Evolutionary conservation across 129 eudicot species (phyloP), one percentile per base, ranked within the genome.

Genomic region (Flaveria ramosissima): DNA sequence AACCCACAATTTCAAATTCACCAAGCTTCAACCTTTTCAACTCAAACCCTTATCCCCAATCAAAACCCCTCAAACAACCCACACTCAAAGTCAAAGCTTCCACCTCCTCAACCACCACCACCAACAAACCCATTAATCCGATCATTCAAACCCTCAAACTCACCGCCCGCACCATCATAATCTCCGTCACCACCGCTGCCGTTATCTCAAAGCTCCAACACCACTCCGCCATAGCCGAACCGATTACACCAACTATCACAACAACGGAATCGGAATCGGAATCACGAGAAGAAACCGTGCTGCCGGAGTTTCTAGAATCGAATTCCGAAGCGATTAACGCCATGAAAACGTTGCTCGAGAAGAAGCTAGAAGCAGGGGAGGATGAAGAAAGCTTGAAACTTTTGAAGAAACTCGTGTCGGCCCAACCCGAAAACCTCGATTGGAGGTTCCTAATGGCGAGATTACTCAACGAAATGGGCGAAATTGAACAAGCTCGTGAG

Each of bases 401-500:
- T 13, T 19, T 84, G 46, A 66, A 67, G 16, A 78, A 84, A 9
- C 81, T 92, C 32, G 76, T 75, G 14, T 76, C 84, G 10, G 90
- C 92, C 26, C 89, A 89, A 65, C 97, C 97, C 27, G 85, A 84
- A 8, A 77, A 85, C 61, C 7, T 15, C 2, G 86, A 77, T 16
- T 92, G 88, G 87, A 89, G 78, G 20, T 81, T 89, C 51, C n/a
- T 82, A 56, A 80, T 69, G 72, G 97, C 90, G 12, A 87, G 88
- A 70, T 42, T 92, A 10, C 48, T 87, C 13, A 84, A 77, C 46
- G 90, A 92, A 77, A 81, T 89, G 92, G 97, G 96, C 6, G 73
- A 84, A 16, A 36, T 63, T 1, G 78, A 85, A 59, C 87, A 87
- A 53, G 97, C 97, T 1, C 77, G 88, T 10, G 65, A 43, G 0